These are phyloP conservation scores for Phylloporus rhodoxanthus DNA, from an alignment of 768 basidiomycete species.

Conservation along the genomic window DNA sequence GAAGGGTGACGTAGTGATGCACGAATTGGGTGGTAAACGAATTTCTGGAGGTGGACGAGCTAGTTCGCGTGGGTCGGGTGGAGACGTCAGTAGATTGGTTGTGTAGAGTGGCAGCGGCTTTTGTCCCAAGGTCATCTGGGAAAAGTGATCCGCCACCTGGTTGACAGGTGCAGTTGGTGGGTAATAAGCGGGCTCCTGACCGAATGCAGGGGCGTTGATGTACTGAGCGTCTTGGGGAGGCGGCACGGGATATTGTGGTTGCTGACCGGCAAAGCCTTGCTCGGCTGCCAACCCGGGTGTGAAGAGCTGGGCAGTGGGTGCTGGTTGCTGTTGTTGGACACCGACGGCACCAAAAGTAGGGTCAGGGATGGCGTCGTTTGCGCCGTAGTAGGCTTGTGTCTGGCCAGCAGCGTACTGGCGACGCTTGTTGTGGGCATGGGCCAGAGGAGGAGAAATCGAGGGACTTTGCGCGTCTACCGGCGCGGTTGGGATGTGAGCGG, in stretches of 20 bases:
- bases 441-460: constrained; percentile 40
- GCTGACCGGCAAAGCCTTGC: constrained; percentile 58
- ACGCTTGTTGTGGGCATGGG: constrained; percentile 54
- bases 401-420: constrained; percentile 94
- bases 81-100: constrained; percentile 86
- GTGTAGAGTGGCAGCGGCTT: constrained; percentile 78
- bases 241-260: constrained; percentile 47
- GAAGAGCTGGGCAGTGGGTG: constrained; percentile 55
- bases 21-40: constrained; percentile 78
- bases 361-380: constrained; percentile 40
- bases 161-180: constrained; percentile 42
- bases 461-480: constrained; percentile 38
- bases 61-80: constrained; percentile 86
- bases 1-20: constrained; percentile 66
- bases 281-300: constrained; percentile 78
- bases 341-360: constrained; percentile 38
- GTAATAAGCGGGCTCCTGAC: constrained; percentile 39
- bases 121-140: constrained; percentile 83
- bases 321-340: constrained; percentile 33
- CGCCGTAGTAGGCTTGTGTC: constrained; percentile 80
- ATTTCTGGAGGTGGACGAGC: constrained; percentile 82
- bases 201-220: constrained; percentile 40
- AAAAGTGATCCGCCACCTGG: constrained; percentile 76
- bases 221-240: constrained; percentile 38
- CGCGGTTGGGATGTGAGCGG: constrained; percentile 36